Base-by-base conservation (phyloP, 2,329 filamentous ascomycete genomes). In the Aphanoascus verrucosus region DNA sequence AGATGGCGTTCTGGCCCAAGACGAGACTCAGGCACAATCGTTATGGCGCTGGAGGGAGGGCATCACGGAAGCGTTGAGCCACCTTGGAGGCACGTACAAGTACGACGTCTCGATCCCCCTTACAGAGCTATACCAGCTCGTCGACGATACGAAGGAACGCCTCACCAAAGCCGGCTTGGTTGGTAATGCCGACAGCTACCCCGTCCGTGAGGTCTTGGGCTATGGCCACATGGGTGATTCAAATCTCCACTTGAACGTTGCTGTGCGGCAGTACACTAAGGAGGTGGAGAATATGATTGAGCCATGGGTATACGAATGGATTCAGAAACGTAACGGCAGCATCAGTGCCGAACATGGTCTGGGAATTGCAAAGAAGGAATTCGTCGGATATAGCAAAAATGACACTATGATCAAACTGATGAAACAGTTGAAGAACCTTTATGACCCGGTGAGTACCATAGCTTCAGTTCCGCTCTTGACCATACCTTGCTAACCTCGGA, bases 181-280 rank as follows among this genome's bases (percentile, higher is more conserved):
- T 40, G 86, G 88, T 51, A 83, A 88, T 43, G 81, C 83, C 5
- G 81, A 86, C 53, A 82, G 82, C 44, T 79, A 83, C 66, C 88
- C 90, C 1, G 90, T 94, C 5, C 80, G 94, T 1, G 86, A 85
- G 55, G 90, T 96, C n/a, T 82, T 96, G 17, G 93, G 93, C 17
- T 98, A 96, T 66, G 93, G 93, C 34, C 93, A 98, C 69, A 97
- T 98, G 90, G 94, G 93, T 38, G 93, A 98, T 70, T 83, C 86
- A 2, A 98, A 98, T 71, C 72, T 98, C 59, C 94, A 98, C 71
- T 77, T 98, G 60, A 98, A 98, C 70, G 80, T 98, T 34, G 79
- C 86, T 1, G 85, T 88, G 15, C 76, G 90, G 57, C 75, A 84
- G 57, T 97, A 93, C 70, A 88, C 93, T 69, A 86, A 90, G 71